Base-by-base conservation (phyloP, 2,329 filamentous ascomycete genomes). In the Sclerotiophoma versabilis region DNA sequence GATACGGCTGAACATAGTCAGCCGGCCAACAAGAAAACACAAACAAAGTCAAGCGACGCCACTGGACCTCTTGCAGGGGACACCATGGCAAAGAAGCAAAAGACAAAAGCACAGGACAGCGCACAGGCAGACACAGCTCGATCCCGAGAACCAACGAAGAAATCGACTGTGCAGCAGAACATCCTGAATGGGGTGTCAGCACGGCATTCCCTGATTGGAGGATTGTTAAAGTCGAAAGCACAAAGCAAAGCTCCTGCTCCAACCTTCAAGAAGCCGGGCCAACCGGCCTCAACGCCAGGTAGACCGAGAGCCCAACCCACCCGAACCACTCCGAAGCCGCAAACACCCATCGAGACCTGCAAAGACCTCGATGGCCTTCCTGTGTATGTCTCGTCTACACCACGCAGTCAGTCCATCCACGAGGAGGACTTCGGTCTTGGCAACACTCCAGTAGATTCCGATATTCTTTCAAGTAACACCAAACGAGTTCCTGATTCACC, bases 401-500 rank as follows among this genome's bases (percentile, higher is more conserved):
- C 59, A 9, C 22, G 49, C 22, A 36, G 32, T 30, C 37, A 33
- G 12, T 43, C 42, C 19, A 37, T 44, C 8, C 49, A 57, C 11
- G 47, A 46, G 1, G 42, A 38, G 12, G 41, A 42, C 30, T 54
- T 54, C 19, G 54, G 50, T 26, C 1, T 54, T 14, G 54, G 33
- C n/a, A 17, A 33, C 5, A 49, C 30, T 45, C 25, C 20, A 20
- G 32, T 34, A 15, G 49, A 62, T 7, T 33, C 53, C 8, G 66
- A 68, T 42, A 60, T 73, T 11, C 55, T 77, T 10, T 77, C 76
- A 1, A 78, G 76, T 62, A 79, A 79, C 45, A 73, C 63, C 33
- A 81, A 68, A 70, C 76, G 54, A 61, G 64, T 68, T 62, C 79
- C 67, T 72, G 76, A 59, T 66, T 78, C 74, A 17, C 76, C 77